These are phyloP conservation scores for Trichosporon inkin DNA, from an alignment of 1,284 basidiomycete species.

Conservation along the genomic window DNA sequence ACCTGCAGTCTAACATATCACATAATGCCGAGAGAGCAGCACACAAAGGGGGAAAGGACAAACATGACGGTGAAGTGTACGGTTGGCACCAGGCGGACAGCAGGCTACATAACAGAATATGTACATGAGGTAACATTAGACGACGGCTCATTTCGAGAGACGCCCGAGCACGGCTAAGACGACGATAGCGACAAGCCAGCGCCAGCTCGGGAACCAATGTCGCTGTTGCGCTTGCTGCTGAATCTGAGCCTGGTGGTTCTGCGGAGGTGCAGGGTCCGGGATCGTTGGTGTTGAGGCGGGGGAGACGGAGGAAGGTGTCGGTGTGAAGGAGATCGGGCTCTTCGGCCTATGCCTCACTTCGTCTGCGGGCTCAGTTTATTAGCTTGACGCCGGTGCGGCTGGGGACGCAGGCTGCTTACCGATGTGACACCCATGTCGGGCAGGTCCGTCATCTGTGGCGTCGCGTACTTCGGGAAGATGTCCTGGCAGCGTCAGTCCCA, in stretches of 20 bases:
- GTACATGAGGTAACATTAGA: background rate
- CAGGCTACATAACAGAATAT: constrained; percentile 4
- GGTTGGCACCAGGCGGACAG: too few species aligned
- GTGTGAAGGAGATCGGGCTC: background rate
- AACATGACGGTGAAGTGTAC: too few species aligned
- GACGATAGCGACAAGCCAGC: constrained; percentile 42
- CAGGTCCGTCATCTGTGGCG: constrained; percentile 62
- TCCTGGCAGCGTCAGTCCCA: constrained; percentile 51
- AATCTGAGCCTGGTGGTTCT: constrained; percentile 12
- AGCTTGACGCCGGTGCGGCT: background rate
- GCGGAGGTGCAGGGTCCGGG: background rate
- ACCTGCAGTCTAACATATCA: background rate
- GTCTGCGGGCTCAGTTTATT: constrained; percentile 8
- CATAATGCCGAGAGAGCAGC: background rate
- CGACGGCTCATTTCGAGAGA: constrained; percentile 19
- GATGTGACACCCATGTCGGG: constrained; percentile 71
- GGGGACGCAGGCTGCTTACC: constrained; percentile 10
- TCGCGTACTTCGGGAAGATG: constrained; percentile 77
- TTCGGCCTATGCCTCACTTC: background rate
- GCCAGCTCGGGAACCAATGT: constrained; percentile 40
- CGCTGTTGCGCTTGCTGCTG: constrained; percentile 11
- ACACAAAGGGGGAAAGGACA: too few species aligned
- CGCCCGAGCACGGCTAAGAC: constrained; percentile 42
- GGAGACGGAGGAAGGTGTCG: background rate
- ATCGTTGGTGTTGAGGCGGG: background rate